Base-by-base conservation (phyloP, 2,329 filamentous ascomycete species). In the Fusarium verrucosum region DNA sequence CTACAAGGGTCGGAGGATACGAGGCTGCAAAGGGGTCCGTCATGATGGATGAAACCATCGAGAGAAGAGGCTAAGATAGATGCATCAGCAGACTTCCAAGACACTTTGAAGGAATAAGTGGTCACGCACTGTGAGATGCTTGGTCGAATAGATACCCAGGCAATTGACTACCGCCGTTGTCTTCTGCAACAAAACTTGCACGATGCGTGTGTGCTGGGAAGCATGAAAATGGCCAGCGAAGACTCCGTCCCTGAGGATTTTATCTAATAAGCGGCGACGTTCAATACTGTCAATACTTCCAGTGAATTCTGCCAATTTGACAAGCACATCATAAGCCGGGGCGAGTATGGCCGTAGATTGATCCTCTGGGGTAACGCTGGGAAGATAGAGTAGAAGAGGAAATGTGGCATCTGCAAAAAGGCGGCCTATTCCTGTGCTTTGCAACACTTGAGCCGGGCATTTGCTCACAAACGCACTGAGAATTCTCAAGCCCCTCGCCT, bases 321-420 rank as follows among this genome's bases (percentile, higher is more conserved):
- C 77, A 4, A 96, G 80, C 3, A 88, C 87, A 9, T 83, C 81
- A 65, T 93, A 96, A 1, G 90, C 87, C 8, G 83, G 81, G 7
- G 75, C 72, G 2, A 97, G 82, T 4, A 97, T 78, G 2, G 73
- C 70, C 3, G 90, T 72, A 5, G 91, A 91, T 53, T 95, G 90
- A 0, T 82, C 73, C 70, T 92, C 89, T 1, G 91, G 87, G 0
- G 92, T 97, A 37, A 96, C 79, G 13, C 83, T 87, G 1, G 94
- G 94, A 7, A 97, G 82, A 69, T 88, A 91, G 9, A 89, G 82
- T n/a, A 97, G 83, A 32, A 88, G 87, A 1, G 92, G 91, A 65
- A 89, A 83, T 3, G 92, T 77, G 4, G 88, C 85, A 19, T 92
- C 85, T 70, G 89, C 84, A 60, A 94, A 89, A 23, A 94, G 84